A percentile compares a stretch with the other conserved stretches of the same genome.
These are phyloP conservation scores for Pythium sukuiense DNA, from an alignment of 352 stramenopile species.

Conservation along the genomic window DNA sequence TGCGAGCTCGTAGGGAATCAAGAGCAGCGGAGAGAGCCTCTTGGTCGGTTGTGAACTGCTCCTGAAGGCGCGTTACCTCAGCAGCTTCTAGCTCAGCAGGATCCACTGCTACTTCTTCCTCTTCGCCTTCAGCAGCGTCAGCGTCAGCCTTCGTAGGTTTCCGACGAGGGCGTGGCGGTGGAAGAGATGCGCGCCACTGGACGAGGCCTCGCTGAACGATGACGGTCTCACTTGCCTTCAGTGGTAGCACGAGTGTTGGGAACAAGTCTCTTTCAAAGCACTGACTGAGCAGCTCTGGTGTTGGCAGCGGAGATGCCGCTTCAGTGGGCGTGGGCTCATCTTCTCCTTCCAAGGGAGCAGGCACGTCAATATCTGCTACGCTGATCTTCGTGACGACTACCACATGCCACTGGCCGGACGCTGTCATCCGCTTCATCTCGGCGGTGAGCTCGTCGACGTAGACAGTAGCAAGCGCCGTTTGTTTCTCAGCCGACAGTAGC, in stretches of 20 bases:
- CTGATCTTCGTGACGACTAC: conserved; percentile 25
- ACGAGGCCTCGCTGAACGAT: conserved; percentile 32
- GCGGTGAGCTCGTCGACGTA: conserved; percentile 30
- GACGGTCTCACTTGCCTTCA: conserved; percentile 34
- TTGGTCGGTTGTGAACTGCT: conserved; percentile 46
- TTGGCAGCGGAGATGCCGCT: conserved; percentile 30
- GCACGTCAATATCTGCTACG: background rate
- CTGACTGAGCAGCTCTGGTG: conserved; percentile 33
- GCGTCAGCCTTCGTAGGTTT: conserved; percentile 15
- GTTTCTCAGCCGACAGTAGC: conserved; percentile 15
- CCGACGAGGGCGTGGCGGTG: conserved; percentile 21
- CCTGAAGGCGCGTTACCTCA: conserved; percentile 40
- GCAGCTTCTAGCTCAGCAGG: conserved; percentile 42
- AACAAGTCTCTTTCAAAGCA: conserved; percentile 52
- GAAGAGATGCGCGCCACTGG: conserved; percentile 33
- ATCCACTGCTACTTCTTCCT: conserved; percentile 32
- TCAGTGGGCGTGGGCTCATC: background rate
- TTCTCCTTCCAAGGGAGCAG: conserved; percentile 12
- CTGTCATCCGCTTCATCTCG: conserved; percentile 19
- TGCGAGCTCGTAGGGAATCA: conserved; percentile 35
- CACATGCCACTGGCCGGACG: conserved; percentile 1
- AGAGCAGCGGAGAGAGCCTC: conserved; percentile 40
- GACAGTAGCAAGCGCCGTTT: conserved; percentile 7
- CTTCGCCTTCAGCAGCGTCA: conserved; percentile 17
- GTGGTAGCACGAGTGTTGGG: conserved; percentile 49